A percentile compares a stretch with the other conserved stretches of the same genome.
Conservation (phyloP, 2,329 filamentous ascomycete species). For the Macroventuria anomochaeta region DNA sequence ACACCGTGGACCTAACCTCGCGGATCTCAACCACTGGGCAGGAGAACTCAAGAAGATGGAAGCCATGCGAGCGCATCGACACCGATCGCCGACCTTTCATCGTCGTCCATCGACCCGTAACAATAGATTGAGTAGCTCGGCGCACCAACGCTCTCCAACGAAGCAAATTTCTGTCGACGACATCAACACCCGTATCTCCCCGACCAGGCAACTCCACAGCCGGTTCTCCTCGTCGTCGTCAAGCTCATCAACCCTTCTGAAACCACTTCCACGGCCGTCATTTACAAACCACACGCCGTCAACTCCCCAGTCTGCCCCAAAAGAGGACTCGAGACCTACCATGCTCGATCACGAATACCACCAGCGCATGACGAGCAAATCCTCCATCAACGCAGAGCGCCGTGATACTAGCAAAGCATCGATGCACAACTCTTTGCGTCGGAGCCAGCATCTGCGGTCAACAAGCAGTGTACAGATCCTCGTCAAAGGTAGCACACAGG, state of each 20-base stretch:
- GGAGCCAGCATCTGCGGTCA: not conserved
- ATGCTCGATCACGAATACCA: constrained; percentile 5
- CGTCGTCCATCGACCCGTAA: not conserved
- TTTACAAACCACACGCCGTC: not conserved
- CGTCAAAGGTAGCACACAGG: not conserved
- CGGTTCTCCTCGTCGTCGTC: constrained; percentile 2
- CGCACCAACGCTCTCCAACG: not conserved
- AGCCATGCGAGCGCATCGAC: not conserved
- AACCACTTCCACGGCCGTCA: not conserved
- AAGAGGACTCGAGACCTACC: not conserved
- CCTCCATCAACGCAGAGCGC: not conserved
- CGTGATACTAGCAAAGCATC: not conserved
- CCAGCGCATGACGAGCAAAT: not conserved
- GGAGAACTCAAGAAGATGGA: constrained; percentile 16
- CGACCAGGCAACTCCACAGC: not conserved
- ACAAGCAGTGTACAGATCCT: not conserved
- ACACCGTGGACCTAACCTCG: constrained; percentile 6
- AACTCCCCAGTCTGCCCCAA: not conserved
- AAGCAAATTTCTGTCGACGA: not conserved
- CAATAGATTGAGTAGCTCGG: not conserved
- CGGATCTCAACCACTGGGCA: constrained; percentile 16
- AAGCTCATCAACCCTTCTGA: not conserved
- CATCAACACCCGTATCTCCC: not conserved
- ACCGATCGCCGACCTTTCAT: not conserved
- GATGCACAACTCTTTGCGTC: not conserved